Conservation (phyloP, 805 yeast genomes). For the Candida yuanshanica region DNA sequence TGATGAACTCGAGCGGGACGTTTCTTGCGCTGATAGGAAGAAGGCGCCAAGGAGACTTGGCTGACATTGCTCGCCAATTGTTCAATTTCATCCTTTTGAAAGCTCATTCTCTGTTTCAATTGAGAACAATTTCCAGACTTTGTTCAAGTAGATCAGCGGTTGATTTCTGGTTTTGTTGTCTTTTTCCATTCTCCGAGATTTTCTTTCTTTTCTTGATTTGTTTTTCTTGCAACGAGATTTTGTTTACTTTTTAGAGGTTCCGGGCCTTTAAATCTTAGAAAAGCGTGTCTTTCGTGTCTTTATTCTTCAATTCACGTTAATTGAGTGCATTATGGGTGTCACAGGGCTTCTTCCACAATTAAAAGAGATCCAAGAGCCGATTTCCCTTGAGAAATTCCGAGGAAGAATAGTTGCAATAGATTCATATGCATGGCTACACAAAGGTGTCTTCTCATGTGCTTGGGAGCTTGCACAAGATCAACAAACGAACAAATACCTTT, state of each 20-base stretch:
- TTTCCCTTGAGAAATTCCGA: constrained; percentile 50
- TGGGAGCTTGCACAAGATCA: constrained; percentile 66
- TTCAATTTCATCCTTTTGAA: background rate
- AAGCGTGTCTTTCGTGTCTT: background rate
- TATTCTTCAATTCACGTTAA: background rate
- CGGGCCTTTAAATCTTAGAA: background rate
- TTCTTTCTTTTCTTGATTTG: background rate
- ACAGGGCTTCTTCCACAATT: constrained; percentile 75
- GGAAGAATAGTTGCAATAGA: constrained; percentile 89
- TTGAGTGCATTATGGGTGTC: constrained; percentile 57
- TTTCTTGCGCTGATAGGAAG: background rate
- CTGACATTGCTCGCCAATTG: constrained; percentile 1
- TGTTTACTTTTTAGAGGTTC: background rate
- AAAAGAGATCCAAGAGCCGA: constrained; percentile 62
- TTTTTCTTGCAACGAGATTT: background rate
- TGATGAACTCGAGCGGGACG: background rate
- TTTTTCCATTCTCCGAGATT: too few relatives aligned
- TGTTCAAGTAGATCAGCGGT: too few relatives aligned
- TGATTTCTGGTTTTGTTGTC: background rate
- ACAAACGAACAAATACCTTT: constrained; percentile 69
- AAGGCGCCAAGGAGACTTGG: background rate
- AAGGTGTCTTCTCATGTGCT: constrained; percentile 78
- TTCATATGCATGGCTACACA: constrained; percentile 94
- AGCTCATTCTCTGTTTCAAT: background rate
- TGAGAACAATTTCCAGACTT: too few relatives aligned